Conservation (phyloP, 2,329 filamentous ascomycete genomes). For the Aspergillus sp. region DNA sequence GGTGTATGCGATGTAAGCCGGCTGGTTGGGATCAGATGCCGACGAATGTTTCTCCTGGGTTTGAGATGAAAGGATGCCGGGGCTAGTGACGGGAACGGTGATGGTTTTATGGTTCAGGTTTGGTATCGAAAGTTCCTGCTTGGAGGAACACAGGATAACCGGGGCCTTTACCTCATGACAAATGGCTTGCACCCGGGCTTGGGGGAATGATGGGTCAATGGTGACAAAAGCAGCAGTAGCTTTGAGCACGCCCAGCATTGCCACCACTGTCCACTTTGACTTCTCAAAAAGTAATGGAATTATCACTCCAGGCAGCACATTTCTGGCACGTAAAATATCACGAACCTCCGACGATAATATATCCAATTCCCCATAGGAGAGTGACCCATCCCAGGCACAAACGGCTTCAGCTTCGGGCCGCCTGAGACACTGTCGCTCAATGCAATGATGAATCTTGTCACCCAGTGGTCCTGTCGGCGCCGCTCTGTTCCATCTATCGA, state of each 20-base stretch:
- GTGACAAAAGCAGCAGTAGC: slow-evolving; percentile 30
- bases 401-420: not conserved
- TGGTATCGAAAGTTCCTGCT: not conserved
- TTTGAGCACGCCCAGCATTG: slow-evolving; percentile 27
- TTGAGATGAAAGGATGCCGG: not conserved
- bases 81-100: not conserved
- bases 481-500: too few relatives aligned
- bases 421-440: too few relatives aligned
- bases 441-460: too few relatives aligned
- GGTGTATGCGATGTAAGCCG: slow-evolving; percentile 14
- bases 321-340: not conserved
- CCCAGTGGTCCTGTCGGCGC: too few relatives aligned
- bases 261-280: slow-evolving; percentile 8
- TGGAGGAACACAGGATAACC: slow-evolving; percentile 18
- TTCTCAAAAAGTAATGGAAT: slow-evolving; percentile 3
- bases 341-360: not conserved
- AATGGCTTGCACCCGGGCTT: slow-evolving; percentile 36
- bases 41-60: not conserved
- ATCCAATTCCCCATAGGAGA: not conserved
- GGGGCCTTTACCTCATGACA: slow-evolving; percentile 17
- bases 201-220: slow-evolving; percentile 31
- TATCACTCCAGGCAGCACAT: not conserved
- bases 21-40: not conserved
- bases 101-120: not conserved
- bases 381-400: not conserved